Conservation (phyloP, 2,329 filamentous ascomycete genomes). For the Acrodontium crateriforme region DNA sequence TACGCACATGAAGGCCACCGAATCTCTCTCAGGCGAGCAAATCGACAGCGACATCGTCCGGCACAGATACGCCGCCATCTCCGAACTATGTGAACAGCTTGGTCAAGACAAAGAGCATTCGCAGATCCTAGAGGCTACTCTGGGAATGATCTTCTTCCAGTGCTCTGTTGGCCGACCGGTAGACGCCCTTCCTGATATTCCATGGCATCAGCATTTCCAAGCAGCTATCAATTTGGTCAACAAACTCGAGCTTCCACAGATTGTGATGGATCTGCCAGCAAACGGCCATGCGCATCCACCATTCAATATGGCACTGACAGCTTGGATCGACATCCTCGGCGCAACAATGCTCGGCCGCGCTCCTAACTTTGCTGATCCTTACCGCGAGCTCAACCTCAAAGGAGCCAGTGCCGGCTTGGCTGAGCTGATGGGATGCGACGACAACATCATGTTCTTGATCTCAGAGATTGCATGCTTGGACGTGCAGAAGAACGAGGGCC, state of each 20-base stretch:
- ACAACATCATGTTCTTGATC: conserved; percentile 94
- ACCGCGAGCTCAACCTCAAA: conserved; percentile 76
- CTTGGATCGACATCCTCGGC: conserved; percentile 96
- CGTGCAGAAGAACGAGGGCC: conserved; percentile 66
- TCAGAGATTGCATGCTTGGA: conserved; percentile 95
- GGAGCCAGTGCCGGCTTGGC: conserved; percentile 57
- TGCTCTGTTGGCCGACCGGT: conserved; percentile 78
- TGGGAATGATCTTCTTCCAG: conserved; percentile 94
- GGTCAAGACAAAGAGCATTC: conserved; percentile 68
- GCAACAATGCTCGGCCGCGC: conserved; percentile 80
- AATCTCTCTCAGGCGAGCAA: conserved; percentile 52
- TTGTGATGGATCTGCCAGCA: conserved; percentile 38
- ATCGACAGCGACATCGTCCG: conserved; percentile 85
- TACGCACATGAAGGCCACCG: conserved; percentile 75
- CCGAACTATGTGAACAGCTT: conserved; percentile 69
- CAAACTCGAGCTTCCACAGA: conserved; percentile 64
- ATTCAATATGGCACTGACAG: conserved; percentile 88
- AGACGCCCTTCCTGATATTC: conserved; percentile 76
- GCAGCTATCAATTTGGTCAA: conserved; percentile 74
- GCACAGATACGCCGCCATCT: conserved; percentile 79
- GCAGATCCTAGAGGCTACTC: conserved; percentile 79
- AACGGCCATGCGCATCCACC: conserved; percentile 48
- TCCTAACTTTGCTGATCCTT: conserved; percentile 85
- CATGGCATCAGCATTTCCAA: conserved; percentile 95
- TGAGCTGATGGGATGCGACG: conserved; percentile 95